Conservation (phyloP, 2,329 filamentous ascomycete genomes). For the Phyllosticta citriasiana region DNA sequence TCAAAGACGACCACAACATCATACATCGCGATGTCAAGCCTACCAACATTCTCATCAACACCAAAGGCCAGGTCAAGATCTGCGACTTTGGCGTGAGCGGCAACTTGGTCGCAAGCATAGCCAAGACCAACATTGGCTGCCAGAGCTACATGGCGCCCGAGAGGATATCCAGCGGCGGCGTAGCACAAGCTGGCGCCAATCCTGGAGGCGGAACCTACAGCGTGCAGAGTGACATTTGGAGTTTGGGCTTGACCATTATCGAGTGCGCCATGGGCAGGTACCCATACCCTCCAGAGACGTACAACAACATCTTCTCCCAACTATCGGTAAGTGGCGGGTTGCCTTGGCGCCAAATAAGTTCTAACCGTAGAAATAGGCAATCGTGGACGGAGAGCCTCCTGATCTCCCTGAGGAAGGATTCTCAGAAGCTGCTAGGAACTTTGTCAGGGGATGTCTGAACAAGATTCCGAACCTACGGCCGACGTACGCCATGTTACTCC, state of each 20-base stretch:
- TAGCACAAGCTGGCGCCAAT: slow-evolving; percentile 59
- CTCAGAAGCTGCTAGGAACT: slow-evolving; percentile 70
- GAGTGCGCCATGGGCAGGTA: slow-evolving; percentile 93
- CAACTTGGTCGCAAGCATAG: slow-evolving; percentile 93
- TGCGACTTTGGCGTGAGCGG: slow-evolving; percentile 97
- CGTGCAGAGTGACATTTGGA: slow-evolving; percentile 98
- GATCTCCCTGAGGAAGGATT: slow-evolving; percentile 70
- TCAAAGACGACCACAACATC: slow-evolving; percentile 98
- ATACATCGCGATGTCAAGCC: slow-evolving; percentile 98
- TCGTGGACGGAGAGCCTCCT: slow-evolving; percentile 94
- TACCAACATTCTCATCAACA: slow-evolving; percentile 94
- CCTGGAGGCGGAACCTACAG: slow-evolving; percentile 79
- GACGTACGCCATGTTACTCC: slow-evolving; percentile 82
- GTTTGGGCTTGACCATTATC: slow-evolving; percentile 83
- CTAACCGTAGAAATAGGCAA: slow-evolving; percentile 54
- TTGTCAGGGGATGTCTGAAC: slow-evolving; percentile 82
- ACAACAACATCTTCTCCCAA: slow-evolving; percentile 97
- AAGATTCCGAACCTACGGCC: slow-evolving; percentile 88
- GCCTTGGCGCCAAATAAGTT: not conserved
- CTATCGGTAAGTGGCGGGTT: slow-evolving; percentile 62
- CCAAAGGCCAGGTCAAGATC: slow-evolving; percentile 85
- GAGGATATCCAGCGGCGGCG: slow-evolving; percentile 77
- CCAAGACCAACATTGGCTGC: slow-evolving; percentile 97
- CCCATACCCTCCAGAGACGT: slow-evolving; percentile 93
- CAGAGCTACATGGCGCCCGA: slow-evolving; percentile 99